Conservation (phyloP, 1,284 basidiomycete genomes). For the Tilletia setariae region DNA sequence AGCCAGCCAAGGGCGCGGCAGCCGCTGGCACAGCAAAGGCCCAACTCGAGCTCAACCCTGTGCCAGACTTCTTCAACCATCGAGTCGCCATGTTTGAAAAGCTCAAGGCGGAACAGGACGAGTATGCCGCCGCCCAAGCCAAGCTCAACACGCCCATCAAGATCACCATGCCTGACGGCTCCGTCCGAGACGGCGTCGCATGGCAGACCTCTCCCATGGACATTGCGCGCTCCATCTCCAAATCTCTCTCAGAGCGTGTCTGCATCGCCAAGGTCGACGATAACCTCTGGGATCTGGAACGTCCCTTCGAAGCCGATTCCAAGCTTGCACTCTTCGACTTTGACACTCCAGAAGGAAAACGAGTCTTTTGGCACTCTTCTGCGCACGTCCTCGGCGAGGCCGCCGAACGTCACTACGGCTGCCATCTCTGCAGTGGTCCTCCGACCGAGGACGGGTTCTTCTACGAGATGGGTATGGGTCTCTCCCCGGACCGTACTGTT, state of each 20-base stretch:
- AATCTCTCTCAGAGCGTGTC: constrained; percentile 80
- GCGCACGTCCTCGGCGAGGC: constrained; percentile 99
- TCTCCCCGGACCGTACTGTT: constrained; percentile 46
- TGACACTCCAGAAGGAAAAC: constrained; percentile 79
- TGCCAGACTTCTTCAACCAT: constrained; percentile 81
- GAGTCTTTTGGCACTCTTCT: constrained; percentile 98
- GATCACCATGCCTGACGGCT: constrained; percentile 84
- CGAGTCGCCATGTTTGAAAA: constrained; percentile 87
- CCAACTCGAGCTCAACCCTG: constrained; percentile 68
- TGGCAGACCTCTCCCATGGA: constrained; percentile 98
- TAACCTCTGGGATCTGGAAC: constrained; percentile 87
- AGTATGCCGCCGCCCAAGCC: constrained; percentile 75
- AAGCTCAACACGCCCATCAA: constrained; percentile 68
- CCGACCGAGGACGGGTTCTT: constrained; percentile 99
- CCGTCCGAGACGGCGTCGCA: constrained; percentile 73
- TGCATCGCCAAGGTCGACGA: constrained; percentile 95
- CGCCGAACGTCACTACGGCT: constrained; percentile 92
- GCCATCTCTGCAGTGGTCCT: constrained; percentile 93
- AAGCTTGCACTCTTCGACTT: constrained; percentile 87
- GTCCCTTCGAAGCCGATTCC: constrained; percentile 80
- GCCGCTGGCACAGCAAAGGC: constrained; percentile 28
- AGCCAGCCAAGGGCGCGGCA: constrained; percentile 29
- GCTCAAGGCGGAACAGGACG: constrained; percentile 80
- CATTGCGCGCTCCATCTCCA: constrained; percentile 80
- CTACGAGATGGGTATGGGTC: constrained; percentile 79